Base-by-base conservation (phyloP, 768 basidiomycete species). In the Boletus reticuloceps region DNA sequence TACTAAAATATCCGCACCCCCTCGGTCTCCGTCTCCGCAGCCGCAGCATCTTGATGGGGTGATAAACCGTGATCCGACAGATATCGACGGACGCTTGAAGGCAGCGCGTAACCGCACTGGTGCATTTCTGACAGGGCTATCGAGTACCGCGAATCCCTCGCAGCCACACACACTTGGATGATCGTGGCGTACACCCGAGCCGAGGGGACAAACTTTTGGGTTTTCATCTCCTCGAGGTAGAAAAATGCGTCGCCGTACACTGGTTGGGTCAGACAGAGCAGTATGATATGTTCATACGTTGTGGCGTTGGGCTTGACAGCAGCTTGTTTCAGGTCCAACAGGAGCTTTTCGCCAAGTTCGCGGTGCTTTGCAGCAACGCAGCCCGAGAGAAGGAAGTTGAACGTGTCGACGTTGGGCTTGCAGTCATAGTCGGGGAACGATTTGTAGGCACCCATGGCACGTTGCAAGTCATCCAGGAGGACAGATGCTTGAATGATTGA, bases 201-300 rank as follows among this genome's bases (percentile, higher is more conserved):
- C 11, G 80, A 68, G 1, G 92, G 90, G n/a, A 74, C 62, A 62
- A 82, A 74, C 10, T 75, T 75, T 36, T 78, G 79, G 1, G 76
- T 71, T 69, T 94, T 94, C 88, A 92, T 91, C 74, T 90, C 88
- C 67, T 94, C 91, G 32, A 96, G 78, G 70, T 91, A 93, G 65
- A 84, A 86, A 73, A 94, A 94, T 0, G 91, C 90, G 57, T 92
- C 90, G 64, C 94, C 91, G 69, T 92, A 95, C 4, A 74, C 76
- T 9, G 80, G 69, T 63, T 89, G 86, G 0, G 84, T 83, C 14
- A 94, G 77, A 64, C 84, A 88, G 5, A 94, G 79, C 12, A 74
- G 59, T 56, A 94, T 81, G 72, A 93, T 78, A 32, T 77, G 76
- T 62, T 85, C 81, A 69, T 85, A 92, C 3, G 86, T 90, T 29